Conservation (phyloP, 2,329 filamentous ascomycete species). For the Ophiocordyceps camponoti-floridani region DNA sequence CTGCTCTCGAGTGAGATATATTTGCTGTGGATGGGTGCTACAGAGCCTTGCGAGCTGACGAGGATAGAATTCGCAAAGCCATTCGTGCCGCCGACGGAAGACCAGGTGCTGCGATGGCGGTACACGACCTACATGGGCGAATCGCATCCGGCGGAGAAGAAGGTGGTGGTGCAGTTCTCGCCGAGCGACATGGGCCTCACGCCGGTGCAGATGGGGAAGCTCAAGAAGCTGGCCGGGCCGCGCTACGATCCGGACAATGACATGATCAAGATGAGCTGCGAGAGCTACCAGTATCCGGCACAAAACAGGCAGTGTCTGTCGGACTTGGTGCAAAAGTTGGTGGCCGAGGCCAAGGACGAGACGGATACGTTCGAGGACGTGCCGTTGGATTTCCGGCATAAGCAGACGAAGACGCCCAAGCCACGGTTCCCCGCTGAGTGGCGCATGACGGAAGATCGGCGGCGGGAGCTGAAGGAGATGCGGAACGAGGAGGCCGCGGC, state of each 20-base stretch:
- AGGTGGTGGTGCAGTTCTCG: slow-evolving; percentile 85
- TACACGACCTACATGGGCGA: slow-evolving; percentile 97
- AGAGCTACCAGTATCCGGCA: slow-evolving; percentile 71
- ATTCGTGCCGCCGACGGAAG: slow-evolving; percentile 50
- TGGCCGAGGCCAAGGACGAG: slow-evolving; percentile 60
- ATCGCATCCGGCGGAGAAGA: slow-evolving; percentile 73
- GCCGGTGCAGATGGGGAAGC: slow-evolving; percentile 52
- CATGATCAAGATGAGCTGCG: slow-evolving; percentile 76
- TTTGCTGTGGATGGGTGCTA: not conserved
- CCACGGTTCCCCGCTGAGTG: slow-evolving; percentile 66
- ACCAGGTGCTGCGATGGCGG: slow-evolving; percentile 72
- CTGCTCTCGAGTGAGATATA: slow-evolving; percentile 57
- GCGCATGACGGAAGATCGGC: slow-evolving; percentile 57
- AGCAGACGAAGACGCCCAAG: slow-evolving; percentile 50
- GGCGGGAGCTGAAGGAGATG: slow-evolving; percentile 42
- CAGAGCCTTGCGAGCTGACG: slow-evolving; percentile 1
- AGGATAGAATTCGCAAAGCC: slow-evolving; percentile 60
- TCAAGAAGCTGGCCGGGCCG: slow-evolving; percentile 71
- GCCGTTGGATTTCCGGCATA: slow-evolving; percentile 76
- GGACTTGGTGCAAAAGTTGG: slow-evolving; percentile 55
- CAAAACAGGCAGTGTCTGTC: slow-evolving; percentile 95
- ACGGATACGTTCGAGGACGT: slow-evolving; percentile 75
- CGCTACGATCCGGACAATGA: slow-evolving; percentile 78
- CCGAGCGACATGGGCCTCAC: slow-evolving; percentile 55
- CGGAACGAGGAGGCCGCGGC: slow-evolving; percentile 31